Base-by-base conservation (phyloP, 371 early-diverging fungal genomes). In the Chytridium lagenaria region DNA sequence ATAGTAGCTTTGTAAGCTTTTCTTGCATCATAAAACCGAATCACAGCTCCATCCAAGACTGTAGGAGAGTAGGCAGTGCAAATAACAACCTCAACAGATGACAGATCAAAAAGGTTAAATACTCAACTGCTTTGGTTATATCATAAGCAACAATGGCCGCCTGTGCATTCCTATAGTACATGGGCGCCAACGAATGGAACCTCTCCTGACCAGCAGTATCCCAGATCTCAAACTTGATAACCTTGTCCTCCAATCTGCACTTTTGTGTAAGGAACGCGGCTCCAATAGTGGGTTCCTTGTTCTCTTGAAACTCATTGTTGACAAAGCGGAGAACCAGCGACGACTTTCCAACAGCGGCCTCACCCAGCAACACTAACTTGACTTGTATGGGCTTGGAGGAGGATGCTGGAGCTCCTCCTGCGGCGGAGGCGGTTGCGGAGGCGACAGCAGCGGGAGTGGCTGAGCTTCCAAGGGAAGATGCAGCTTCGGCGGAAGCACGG, bases 81-180 rank as follows among this genome's bases (percentile, higher is more conserved):
- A n/a, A n/a, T n/a, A n/a, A n/a, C n/a, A n/a, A n/a, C n/a, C n/a
- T n/a, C n/a, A n/a, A n/a, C n/a, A n/a, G n/a, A n/a, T n/a, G n/a
- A n/a, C n/a, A n/a, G n/a, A n/a, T n/a, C n/a, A n/a, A n/a, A n/a
- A n/a, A n/a, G n/a, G n/a, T n/a, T n/a, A n/a, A n/a, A n/a, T 30
- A 74, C 76, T 51, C 70, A 84, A n/a, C 81, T 52, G 90, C 81
- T 83, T 97, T 95, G 49, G 99, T 98, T 75, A 99, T 94, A 85
- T 99, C 99, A 79, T 98, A 99, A 22, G 93, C 98, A 28, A 98
- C 95, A 3, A 97, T 91, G 1, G 97, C 98, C 65, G 94, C 95
- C 81, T 94, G 94, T 26, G 99, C 98, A 80, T 95, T 96, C 67
- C 99, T 88, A 82, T 99, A 99, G 85, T 99, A 99, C 96, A 97